phyloP scores from a whole-genome alignment of 2,329 filamentous ascomycete species.

The Clonostachys rosea region DNA sequence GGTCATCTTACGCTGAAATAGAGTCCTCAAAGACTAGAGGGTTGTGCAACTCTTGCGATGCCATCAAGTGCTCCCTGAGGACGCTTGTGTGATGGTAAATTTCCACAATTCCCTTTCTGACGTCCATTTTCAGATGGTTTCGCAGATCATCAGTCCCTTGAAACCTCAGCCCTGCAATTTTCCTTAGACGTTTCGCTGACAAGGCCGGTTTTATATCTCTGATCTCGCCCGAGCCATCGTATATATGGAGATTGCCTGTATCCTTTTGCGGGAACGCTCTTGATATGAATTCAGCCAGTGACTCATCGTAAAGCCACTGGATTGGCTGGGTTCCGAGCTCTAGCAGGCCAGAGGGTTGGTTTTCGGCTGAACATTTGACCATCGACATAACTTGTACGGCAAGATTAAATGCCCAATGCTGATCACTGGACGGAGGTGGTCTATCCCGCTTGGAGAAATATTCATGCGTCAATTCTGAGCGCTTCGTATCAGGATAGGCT shows the following conservation, averaged over 20 bases:
- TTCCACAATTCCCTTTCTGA: constrained; percentile 2
- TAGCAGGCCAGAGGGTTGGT: too few relatives aligned
- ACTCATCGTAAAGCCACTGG: too few relatives aligned
- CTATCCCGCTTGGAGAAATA: too few relatives aligned
- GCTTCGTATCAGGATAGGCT: too few relatives aligned
- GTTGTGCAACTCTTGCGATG: constrained; percentile 2
- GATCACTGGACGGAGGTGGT: not conserved
- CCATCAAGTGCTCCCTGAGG: constrained; percentile 7
- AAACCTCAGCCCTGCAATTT: not conserved
- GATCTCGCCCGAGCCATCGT: too few relatives aligned
- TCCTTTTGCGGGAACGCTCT: too few relatives aligned
- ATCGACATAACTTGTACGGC: not conserved
- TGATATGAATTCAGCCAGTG: too few relatives aligned
- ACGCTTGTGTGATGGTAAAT: constrained; percentile 6
- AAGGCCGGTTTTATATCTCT: too few relatives aligned
- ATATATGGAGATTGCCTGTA: too few relatives aligned
- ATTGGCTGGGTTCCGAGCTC: too few relatives aligned
- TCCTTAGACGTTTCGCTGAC: too few relatives aligned
- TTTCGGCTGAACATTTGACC: constrained; percentile 1
- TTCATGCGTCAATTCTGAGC: too few relatives aligned
- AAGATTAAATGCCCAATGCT: not conserved
- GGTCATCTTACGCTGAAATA: not conserved
- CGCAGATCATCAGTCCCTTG: constrained; percentile 5
- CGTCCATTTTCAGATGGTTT: constrained; percentile 6
- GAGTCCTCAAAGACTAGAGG: not conserved